Base-by-base conservation (phyloP, 2,329 filamentous ascomycete genomes). In the Phoma herbarum region DNA sequence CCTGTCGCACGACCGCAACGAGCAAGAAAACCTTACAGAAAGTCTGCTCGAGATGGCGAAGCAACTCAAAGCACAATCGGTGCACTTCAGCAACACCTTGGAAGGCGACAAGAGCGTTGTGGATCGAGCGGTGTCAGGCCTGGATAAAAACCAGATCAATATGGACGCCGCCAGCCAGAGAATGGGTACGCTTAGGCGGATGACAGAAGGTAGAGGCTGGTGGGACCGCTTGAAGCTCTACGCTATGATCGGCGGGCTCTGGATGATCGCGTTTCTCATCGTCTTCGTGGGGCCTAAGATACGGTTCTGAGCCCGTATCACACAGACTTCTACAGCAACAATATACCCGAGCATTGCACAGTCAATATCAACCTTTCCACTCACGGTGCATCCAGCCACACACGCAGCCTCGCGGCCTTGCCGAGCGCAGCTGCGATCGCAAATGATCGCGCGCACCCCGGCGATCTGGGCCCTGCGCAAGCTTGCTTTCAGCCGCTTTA, bases 181-280 rank as follows among this genome's bases (percentile, higher is more conserved):
- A 62, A 96, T 98, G 91, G 89, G 91, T 1, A 84, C 86, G 69
- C 77, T 98, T 73, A 83, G 86, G 66, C 84, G 84, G 51, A 92
- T 96, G 88, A 92, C 90, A 16, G 94, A 97, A 80, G 93, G 93
- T 3, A 89, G 90, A 74, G 93, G 93, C 0, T 96, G 90, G 90
- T 92, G 86, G 87, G 93, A 90, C 6, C 81, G 93, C 51, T 86
- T 96, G 81, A 83, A 94, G 78, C 82, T 97, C 60, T 97, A 95
- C 81, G 89, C 83, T 37, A 90, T 91, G 84, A 93, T 97, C 47
- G 90, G 89, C 69, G 92, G 86, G 28, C 77, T 97, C 62, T 94
- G 92, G 88, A 69, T 96, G n/a, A 79, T 87, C 25, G 85, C 92
- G 18, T 80, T 97, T 33, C 68, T 96, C 74, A 77, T 97, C 64